A percentile compares a stretch with the other conserved stretches of the same genome.
Evolutionary conservation across 2,329 filamentous ascomycete species (phyloP).

Genomic region (Botrytis squamosa): DNA sequence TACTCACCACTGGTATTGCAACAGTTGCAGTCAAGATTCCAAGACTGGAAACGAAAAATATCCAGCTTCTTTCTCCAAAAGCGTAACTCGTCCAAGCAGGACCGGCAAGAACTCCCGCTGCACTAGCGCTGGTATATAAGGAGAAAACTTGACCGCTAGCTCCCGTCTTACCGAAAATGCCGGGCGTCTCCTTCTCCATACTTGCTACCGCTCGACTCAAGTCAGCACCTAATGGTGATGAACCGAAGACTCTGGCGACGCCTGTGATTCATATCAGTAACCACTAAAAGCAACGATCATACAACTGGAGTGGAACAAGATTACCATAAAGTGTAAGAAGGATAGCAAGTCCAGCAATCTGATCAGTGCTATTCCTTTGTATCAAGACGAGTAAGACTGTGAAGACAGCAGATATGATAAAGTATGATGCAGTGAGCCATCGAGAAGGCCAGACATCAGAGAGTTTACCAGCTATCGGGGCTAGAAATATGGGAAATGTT

Average conservation of each 20-base stretch:
- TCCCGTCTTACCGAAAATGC: conserved; percentile 21
- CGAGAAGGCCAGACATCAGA: conserved; percentile 55
- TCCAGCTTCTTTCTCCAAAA: conserved; percentile 22
- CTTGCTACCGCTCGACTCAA: conserved; percentile 21
- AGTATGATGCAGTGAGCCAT: conserved; percentile 58
- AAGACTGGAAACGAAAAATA: conserved; percentile 21
- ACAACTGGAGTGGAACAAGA: not conserved
- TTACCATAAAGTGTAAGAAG: conserved; percentile 59
- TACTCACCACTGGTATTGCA: conserved; percentile 17
- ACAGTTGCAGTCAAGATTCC: conserved; percentile 23
- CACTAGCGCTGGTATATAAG: conserved; percentile 22
- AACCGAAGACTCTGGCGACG: conserved; percentile 21
- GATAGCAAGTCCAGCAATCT: conserved; percentile 64
- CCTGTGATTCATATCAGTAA: conserved; percentile 11
- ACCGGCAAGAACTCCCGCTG: conserved; percentile 24
- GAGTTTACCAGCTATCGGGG: conserved; percentile 54
- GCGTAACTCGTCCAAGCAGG: conserved; percentile 23
- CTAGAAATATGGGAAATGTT: conserved; percentile 57
- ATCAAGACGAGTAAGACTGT: conserved; percentile 65
- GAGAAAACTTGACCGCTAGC: conserved; percentile 26
- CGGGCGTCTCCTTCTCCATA: conserved; percentile 22
- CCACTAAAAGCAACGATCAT: not conserved
- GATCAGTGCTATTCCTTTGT: conserved; percentile 50
- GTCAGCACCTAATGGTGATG: conserved; percentile 23
- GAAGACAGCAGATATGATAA: conserved; percentile 55